Conservation (phyloP, 805 yeast genomes). For the Schwanniomyces yamadae region DNA sequence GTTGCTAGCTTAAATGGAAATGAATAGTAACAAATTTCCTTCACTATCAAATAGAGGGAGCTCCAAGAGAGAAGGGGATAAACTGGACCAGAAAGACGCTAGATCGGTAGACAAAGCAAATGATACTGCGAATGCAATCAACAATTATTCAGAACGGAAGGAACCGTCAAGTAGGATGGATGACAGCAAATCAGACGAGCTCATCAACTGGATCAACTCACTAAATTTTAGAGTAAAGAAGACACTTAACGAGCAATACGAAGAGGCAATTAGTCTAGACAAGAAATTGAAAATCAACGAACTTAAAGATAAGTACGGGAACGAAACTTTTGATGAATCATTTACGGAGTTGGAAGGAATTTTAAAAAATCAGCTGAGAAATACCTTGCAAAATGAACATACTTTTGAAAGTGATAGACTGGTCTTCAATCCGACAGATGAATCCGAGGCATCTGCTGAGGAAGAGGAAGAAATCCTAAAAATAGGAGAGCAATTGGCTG, state of each 20-base stretch:
- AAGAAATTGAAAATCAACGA: slow-evolving; percentile 14
- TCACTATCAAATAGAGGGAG: neutral
- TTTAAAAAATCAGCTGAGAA: too few relatives aligned
- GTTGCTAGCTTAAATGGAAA: too few relatives aligned
- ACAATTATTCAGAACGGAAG: too few relatives aligned
- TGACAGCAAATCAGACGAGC: slow-evolving; percentile 14
- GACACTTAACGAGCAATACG: slow-evolving; percentile 17
- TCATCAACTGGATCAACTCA: slow-evolving; percentile 31
- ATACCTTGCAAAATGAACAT: too few relatives aligned
- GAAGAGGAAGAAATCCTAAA: slow-evolving; percentile 1
- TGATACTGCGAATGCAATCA: too few relatives aligned
- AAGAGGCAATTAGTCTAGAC: slow-evolving; percentile 14
- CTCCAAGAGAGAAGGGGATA: neutral
- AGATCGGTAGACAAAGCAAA: too few relatives aligned
- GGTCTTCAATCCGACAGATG: neutral
- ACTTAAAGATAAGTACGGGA: slow-evolving; percentile 21
- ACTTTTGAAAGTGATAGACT: neutral
- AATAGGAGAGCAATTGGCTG: slow-evolving; percentile 3
- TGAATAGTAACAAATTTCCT: neutral
- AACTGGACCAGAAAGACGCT: neutral
- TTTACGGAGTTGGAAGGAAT: too few relatives aligned
- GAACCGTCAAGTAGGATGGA: too few relatives aligned
- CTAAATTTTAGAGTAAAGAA: slow-evolving; percentile 20
- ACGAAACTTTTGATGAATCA: slow-evolving; percentile 22
- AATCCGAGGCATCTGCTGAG: slow-evolving; percentile 3